These are phyloP conservation scores for Beauveria sp. DNA, from an alignment of 2,329 filamentous ascomycete genomes.

Conservation along the genomic window DNA sequence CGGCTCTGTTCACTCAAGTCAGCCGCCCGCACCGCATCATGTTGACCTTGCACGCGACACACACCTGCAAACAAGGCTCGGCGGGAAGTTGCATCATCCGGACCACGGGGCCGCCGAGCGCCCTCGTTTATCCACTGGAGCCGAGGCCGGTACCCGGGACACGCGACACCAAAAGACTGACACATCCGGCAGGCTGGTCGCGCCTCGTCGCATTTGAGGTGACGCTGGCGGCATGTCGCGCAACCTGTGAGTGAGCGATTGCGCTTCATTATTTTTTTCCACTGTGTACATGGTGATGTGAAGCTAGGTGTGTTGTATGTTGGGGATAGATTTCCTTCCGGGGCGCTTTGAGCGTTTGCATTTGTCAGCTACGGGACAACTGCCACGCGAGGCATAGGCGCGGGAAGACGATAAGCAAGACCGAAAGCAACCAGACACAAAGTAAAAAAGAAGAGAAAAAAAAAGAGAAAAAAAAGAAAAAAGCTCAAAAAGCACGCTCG, in stretches of 20 bases:
- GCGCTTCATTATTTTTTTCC: not conserved
- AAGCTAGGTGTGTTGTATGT: not conserved
- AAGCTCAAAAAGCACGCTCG: no score
- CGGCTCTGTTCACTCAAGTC: not conserved
- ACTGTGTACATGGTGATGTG: not conserved
- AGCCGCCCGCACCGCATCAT: not conserved
- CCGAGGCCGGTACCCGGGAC: constrained; percentile 13
- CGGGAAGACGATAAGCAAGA: no score
- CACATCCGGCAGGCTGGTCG: constrained; percentile 14
- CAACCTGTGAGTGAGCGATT: constrained; percentile 1
- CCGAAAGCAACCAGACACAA: no score
- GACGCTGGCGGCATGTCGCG: not conserved
- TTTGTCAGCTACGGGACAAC: no score
- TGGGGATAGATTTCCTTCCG: no score
- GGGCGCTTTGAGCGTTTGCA: no score
- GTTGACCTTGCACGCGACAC: not conserved
- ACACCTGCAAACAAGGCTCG: not conserved
- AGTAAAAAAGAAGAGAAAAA: no score
- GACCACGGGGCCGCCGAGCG: not conserved
- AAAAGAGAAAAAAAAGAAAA: accelerated
- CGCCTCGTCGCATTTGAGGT: constrained; percentile 15
- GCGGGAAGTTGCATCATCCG: not conserved
- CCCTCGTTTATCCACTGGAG: constrained; percentile 14
- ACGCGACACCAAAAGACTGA: constrained; percentile 10
- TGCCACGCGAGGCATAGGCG: no score